Evolutionary conservation across 2,329 filamentous ascomycete genomes (phyloP), one percentile per base, ranked within the genome.

Genomic region (Tolypocladium nubicola): DNA sequence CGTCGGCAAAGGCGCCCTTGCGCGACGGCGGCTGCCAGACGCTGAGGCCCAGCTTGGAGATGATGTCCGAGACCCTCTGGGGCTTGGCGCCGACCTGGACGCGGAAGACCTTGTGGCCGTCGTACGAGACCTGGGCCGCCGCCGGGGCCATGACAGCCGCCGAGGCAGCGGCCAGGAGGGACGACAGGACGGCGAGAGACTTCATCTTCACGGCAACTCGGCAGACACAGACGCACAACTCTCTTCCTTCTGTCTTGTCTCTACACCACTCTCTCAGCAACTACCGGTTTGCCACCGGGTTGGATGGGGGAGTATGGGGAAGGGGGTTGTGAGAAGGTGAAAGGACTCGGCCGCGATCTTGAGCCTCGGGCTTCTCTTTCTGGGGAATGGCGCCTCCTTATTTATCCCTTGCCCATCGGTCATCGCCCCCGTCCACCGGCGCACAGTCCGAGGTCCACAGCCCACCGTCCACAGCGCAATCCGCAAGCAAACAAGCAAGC

Each of bases 61-160:
- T 62, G 57, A 74, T 64, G n/a, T 62, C 59, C 59, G 69, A 68
- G 54, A 76, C 61, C 23, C 63, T 63, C 57, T 62, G 64, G 23
- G 66, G 66, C 53, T 72, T 62, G 49, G 69, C 60, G 21, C 67
- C 66, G 40, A 73, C 70, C 9, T 71, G 65, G n/a, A 78, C 64
- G 23, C 75, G 73, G 55, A 74, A 71, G n/a, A 75, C 75, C 60
- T 76, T 75, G 67, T 73, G 75, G 4, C 75, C 75, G 56, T 73
- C 66, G 57, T 78, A 79, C 0, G 70, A 71, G 6, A 73, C 65
- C 39, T 58, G 58, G 19, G 57, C 38, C 11, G 53, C 33, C 47
- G 55, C 55, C 6, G 57, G 57, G 37, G 57, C 7, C 11, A 45
- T 56, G n/a, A 56, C 57, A 11, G 55, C 60, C 21, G 61, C 57